phyloP scores from a whole-genome alignment of 1,284 basidiomycete species.

The Volvariella volvacea region DNA sequence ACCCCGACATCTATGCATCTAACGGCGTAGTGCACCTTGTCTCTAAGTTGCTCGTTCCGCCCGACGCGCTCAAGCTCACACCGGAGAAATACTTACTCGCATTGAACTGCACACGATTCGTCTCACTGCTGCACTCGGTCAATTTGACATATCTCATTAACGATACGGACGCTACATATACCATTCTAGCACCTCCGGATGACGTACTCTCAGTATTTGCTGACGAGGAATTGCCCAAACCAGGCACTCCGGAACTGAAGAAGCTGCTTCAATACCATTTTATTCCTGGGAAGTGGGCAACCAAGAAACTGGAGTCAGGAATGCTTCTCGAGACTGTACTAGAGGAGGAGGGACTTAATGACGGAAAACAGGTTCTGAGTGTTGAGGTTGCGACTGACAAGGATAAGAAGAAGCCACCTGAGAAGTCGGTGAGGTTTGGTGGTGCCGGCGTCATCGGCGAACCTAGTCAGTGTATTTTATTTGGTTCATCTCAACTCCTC shows the following conservation, averaged over 20 bases:
- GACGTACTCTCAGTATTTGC: conserved; percentile 68
- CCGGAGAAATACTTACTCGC: conserved; percentile 91
- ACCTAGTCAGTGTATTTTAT: conserved; percentile 46
- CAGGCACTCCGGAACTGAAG: conserved; percentile 61
- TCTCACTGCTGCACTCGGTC: conserved; percentile 81
- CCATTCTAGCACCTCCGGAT: conserved; percentile 86
- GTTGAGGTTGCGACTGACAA: conserved; percentile 57
- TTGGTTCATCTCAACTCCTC: not conserved
- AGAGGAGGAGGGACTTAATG: conserved; percentile 57
- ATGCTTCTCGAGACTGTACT: conserved; percentile 79
- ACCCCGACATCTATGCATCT: conserved; percentile 84
- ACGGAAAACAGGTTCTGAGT: conserved; percentile 65
- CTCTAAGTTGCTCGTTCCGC: conserved; percentile 76
- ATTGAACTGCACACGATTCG: conserved; percentile 88
- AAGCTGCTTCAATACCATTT: conserved; percentile 81
- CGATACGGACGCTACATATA: conserved; percentile 62
- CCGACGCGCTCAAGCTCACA: conserved; percentile 72
- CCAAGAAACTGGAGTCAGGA: conserved; percentile 64
- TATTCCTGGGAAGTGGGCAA: conserved; percentile 68
- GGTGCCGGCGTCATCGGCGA: conserved; percentile 78
- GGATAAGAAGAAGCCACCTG: conserved; percentile 36
- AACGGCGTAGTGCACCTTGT: conserved; percentile 94
- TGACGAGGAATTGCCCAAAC: conserved; percentile 49
- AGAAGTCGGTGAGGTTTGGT: conserved; percentile 72
- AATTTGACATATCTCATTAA: conserved; percentile 77